Base-by-base conservation (phyloP, 176 grass and related monocot species). In the Areca catechu region DNA sequence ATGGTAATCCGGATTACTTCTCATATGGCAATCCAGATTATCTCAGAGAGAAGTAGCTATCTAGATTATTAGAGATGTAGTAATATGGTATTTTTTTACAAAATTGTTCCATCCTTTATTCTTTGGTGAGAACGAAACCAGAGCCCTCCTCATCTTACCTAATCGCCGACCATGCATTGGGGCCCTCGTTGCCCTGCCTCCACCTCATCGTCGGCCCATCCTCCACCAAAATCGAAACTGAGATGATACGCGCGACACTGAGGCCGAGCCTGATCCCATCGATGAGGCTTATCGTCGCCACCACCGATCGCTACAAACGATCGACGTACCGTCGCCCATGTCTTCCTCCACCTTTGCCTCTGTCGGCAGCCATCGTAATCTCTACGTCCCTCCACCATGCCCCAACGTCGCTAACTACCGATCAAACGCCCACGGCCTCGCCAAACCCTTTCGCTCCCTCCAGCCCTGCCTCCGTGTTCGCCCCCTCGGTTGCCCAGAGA, bases 371-470 rank as follows among this genome's bases (percentile, higher is more conserved):
- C 76, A 65, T 58, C 63, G 66, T 68, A 4, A 27, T 4, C 0
- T 80, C 78, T 7, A 68, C 72, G 7, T 64, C 21, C 90, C 91
- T 4, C 73, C 80, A 15, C 77, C 91, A 9, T 96, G 86, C 60
- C 57, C 86, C 3, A 86, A 96, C 71, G 86, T 96, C 3, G 68
- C 80, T 55, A 71, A 79, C 15, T 82, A 87, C 71, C 86, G 83
- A 52, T 76, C 79, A 1, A 65, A 73, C n/a, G 48, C 29, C 71
- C 48, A 19, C 70, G 68, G 18, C 51, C 25, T 27, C 25, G 25
- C 25, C 0, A 27, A 65, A 56, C 71, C 86, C 47, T 78, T 96
- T 49, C 83, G 91, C 74, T 71, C 86, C 62, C 86, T 96, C 71
- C 80, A 83, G 55, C 86, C 77, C 71, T 90, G 80, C 71, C 86